Percentiles rank a stretch among this genome's conserved stretches.
Evolutionary conservation across 345 rosid genomes (phyloP).

Genomic region (Salix caprea): DNA sequence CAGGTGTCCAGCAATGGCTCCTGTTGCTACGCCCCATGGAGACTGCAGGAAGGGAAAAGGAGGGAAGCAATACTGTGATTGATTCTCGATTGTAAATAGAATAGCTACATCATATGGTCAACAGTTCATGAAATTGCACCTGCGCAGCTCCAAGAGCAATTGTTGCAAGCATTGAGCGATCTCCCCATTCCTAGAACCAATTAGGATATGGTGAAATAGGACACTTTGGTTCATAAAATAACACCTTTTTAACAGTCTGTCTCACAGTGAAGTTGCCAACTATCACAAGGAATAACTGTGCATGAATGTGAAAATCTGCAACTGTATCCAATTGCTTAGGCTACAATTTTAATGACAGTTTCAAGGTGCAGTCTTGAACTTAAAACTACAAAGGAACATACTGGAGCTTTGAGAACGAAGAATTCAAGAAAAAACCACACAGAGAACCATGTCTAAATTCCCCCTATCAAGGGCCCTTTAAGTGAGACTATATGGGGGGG

Average conservation of each 20-base stretch:
- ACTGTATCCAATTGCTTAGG: not conserved
- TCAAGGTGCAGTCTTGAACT: not conserved
- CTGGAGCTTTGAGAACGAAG: not conserved
- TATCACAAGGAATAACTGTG: not conserved
- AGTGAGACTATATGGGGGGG: not conserved
- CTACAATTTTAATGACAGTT: not conserved
- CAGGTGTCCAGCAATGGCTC: slow-evolving; percentile 95
- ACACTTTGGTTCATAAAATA: not conserved
- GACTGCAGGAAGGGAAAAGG: slow-evolving; percentile 41
- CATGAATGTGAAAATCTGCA: not conserved
- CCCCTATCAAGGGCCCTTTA: not conserved
- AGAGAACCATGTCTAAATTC: not conserved
- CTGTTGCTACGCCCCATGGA: slow-evolving; percentile 94
- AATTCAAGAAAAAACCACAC: not conserved
- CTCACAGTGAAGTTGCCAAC: not conserved
- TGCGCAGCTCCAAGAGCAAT: slow-evolving; percentile 97
- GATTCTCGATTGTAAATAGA: not conserved
- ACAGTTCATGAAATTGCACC: slow-evolving; percentile 33
- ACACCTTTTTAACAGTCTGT: not conserved
- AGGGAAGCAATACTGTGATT: not conserved
- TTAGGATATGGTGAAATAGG: not conserved
- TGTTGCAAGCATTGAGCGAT: slow-evolving; percentile 98
- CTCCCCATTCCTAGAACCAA: slow-evolving; percentile 91
- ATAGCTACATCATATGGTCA: not conserved
- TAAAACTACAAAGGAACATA: not conserved